phyloP scores from a whole-genome alignment of 78 protist species.

The Isochrysis galbana region DNA sequence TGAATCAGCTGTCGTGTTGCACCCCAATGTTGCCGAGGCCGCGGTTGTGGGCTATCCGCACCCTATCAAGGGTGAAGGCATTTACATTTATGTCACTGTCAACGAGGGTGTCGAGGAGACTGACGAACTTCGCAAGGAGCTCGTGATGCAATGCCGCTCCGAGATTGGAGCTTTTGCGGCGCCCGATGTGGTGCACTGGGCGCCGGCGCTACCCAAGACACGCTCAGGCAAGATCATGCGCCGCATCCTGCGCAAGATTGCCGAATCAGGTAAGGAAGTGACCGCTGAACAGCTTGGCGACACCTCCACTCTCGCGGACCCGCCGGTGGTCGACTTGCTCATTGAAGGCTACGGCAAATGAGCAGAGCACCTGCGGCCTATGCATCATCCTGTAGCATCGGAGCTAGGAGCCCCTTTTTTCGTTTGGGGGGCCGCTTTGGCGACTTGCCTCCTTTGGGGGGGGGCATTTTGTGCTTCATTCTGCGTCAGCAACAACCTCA shows the following conservation, averaged over 20 bases:
- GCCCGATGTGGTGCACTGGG: conserved; percentile 64
- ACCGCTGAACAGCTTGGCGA: conserved; percentile 52
- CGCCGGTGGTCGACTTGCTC: conserved; percentile 58
- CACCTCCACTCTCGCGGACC: conserved; percentile 81
- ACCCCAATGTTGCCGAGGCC: conserved; percentile 70
- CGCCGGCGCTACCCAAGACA: conserved; percentile 79
- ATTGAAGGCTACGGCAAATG: neutral
- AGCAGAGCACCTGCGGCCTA: no score
- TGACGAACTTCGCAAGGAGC: conserved; percentile 44
- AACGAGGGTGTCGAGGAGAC: conserved; percentile 61
- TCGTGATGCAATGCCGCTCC: conserved; percentile 47
- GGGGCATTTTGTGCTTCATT: no score
- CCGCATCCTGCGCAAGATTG: conserved; percentile 42
- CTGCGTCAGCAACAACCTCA: no score
- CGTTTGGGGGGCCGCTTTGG: no score
- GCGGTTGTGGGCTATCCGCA: conserved; percentile 89
- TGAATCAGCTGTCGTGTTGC: conserved; percentile 80
- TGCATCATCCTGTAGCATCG: no score
- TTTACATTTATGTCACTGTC: conserved; percentile 63
- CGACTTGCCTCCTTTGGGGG: no score
- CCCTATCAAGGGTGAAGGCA: conserved; percentile 84
- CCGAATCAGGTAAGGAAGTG: neutral
- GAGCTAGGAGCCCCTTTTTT: no score
- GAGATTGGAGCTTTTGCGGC: conserved; percentile 68
- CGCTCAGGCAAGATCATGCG: conserved; percentile 85